phyloP scores from a whole-genome alignment of 495 filamentous ascomycete species.

The Zalerion maritima region DNA sequence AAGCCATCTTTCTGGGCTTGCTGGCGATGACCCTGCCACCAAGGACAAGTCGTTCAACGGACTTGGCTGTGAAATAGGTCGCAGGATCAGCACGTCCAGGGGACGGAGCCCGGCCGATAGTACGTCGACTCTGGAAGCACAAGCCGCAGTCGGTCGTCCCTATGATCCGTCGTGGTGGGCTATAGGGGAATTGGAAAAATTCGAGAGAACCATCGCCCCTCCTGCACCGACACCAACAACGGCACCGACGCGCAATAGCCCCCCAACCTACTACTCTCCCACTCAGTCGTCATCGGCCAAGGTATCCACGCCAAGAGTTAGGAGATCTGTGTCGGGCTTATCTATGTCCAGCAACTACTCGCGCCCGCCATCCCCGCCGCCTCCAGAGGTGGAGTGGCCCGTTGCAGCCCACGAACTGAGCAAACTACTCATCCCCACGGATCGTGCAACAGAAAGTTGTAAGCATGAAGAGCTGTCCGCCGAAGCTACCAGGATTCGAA shows the following conservation, averaged over 20 bases:
- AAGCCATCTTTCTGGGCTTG: constrained; percentile 72
- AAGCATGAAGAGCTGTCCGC: constrained; percentile 60
- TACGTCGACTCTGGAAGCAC: constrained; percentile 4
- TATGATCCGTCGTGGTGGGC: constrained; percentile 73
- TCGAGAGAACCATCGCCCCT: constrained; percentile 36
- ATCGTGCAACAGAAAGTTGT: constrained; percentile 57
- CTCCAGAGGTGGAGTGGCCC: constrained; percentile 72
- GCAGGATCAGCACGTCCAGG: constrained; percentile 25
- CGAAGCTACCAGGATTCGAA: constrained; percentile 42
- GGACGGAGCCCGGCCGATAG: constrained; percentile 15
- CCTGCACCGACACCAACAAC: constrained; percentile 28
- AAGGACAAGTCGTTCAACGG: constrained; percentile 26
- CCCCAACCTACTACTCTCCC: constrained; percentile 54
- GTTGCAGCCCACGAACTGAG: constrained; percentile 65
- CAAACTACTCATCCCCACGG: constrained; percentile 63
- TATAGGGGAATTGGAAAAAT: constrained; percentile 43
- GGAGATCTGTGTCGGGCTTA: constrained; percentile 27
- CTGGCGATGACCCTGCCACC: constrained; percentile 31
- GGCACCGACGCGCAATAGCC: constrained; percentile 35
- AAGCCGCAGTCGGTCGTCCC: constrained; percentile 3
- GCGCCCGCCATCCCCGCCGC: constrained; percentile 40
- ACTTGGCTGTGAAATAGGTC: constrained; percentile 38
- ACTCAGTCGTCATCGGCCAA: constrained; percentile 73
- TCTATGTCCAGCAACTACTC: constrained; percentile 16
- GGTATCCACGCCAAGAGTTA: constrained; percentile 41